Evolutionary conservation across 2,329 filamentous ascomycete species (phyloP).

Genomic region (Cercospora sp.): DNA sequence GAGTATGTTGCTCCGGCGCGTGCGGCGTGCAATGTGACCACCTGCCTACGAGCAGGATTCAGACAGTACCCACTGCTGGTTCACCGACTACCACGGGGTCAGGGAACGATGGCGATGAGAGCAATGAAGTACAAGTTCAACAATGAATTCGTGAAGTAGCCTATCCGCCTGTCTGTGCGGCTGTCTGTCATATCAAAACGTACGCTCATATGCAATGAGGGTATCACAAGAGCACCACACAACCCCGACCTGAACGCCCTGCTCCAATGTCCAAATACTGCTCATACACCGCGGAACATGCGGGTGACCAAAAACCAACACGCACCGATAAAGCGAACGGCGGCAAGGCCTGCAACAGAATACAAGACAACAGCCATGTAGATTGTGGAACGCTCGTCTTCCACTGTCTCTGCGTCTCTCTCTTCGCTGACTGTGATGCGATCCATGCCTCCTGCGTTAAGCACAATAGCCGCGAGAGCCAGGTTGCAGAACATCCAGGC

Average conservation of each 20-base stretch:
- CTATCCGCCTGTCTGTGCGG: slow-evolving; percentile 5
- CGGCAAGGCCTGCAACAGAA: slow-evolving; percentile 80
- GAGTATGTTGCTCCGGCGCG: not conserved
- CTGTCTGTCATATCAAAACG: not conserved
- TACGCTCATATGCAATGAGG: slow-evolving; percentile 22
- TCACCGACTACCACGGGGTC: not conserved
- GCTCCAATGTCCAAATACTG: slow-evolving; percentile 6
- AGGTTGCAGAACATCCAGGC: slow-evolving; percentile 98
- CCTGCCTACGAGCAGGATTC: not conserved
- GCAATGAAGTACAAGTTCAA: not conserved
- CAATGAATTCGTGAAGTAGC: not conserved
- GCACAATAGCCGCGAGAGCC: slow-evolving; percentile 78
- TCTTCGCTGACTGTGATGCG: slow-evolving; percentile 35
- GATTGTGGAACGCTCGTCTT: slow-evolving; percentile 65
- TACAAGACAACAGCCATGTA: slow-evolving; percentile 88
- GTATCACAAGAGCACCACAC: slow-evolving; percentile 16
- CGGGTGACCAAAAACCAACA: slow-evolving; percentile 90
- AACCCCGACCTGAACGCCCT: slow-evolving; percentile 12
- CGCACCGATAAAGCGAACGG: slow-evolving; percentile 83
- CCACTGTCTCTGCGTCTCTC: slow-evolving; percentile 47
- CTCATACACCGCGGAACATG: slow-evolving; percentile 64
- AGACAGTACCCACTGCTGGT: not conserved
- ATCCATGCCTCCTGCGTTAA: slow-evolving; percentile 54
- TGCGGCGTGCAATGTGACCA: not conserved
- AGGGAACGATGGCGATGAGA: not conserved